Conservation (phyloP, 2,329 filamentous ascomycete species). For the Tetracladium maxilliforme region DNA sequence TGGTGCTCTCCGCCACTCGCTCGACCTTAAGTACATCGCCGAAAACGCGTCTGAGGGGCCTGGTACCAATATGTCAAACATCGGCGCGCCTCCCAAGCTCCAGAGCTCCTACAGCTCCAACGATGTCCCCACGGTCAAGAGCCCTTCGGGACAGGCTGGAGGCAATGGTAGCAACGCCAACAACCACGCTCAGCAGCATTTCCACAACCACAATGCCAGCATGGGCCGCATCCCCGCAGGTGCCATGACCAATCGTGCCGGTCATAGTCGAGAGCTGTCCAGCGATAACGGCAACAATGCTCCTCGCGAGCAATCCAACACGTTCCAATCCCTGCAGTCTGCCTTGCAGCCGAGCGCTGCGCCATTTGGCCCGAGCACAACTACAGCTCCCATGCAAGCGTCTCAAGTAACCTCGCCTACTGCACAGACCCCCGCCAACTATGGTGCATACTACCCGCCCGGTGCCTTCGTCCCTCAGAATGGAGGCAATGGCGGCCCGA, state of each 20-base stretch:
- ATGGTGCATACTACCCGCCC: too few relatives aligned
- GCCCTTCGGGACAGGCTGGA: slow-evolving; percentile 15
- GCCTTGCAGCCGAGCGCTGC: slow-evolving; percentile 67
- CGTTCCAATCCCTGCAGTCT: slow-evolving; percentile 50
- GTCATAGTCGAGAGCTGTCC: slow-evolving; percentile 61
- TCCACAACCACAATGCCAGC: slow-evolving; percentile 65
- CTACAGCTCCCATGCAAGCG: too few relatives aligned
- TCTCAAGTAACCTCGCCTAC: too few relatives aligned
- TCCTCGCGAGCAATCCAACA: slow-evolving; percentile 25
- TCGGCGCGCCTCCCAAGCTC: slow-evolving; percentile 57
- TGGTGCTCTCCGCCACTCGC: too few relatives aligned
- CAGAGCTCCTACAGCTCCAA: slow-evolving; percentile 84
- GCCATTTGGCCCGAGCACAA: slow-evolving; percentile 56
- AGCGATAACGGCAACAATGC: slow-evolving; percentile 21
- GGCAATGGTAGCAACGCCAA: slow-evolving; percentile 25
- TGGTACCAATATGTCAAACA: slow-evolving; percentile 21
- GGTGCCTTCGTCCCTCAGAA: too few relatives aligned
- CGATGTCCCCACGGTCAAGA: slow-evolving; percentile 75
- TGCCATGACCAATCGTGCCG: slow-evolving; percentile 44
- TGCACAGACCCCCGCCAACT: too few relatives aligned
- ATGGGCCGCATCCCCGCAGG: slow-evolving; percentile 64
- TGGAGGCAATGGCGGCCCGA: too few relatives aligned
- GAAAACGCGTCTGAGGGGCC: slow-evolving; percentile 21
- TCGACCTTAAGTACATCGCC: slow-evolving; percentile 36
- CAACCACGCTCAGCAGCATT: slow-evolving; percentile 40